Evolutionary conservation across 306 rosid species (phyloP), one percentile per base, ranked within the genome.

Genomic region (Prunus mongolica): DNA sequence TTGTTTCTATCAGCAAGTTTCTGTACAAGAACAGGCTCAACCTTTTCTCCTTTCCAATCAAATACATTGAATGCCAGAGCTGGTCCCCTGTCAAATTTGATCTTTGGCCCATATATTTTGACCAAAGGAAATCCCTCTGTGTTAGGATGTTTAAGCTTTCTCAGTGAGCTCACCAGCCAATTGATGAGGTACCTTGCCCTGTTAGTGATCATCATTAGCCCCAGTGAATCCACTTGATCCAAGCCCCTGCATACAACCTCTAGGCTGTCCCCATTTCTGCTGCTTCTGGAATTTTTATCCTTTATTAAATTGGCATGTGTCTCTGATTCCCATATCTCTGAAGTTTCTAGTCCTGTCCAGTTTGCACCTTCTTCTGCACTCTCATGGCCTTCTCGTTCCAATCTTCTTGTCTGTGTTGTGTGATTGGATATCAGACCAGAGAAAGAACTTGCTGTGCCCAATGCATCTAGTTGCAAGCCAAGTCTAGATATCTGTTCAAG

Each of bases 41-140:
- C 87, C 67, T 88, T 92, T 63, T 88, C 95, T 73, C 98, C 96
- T 84, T 89, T 95, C 98, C 97, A 95, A 79, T 92, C 98, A 54
- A 80, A 95, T 65, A 95, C 73, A 76, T 95, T 95, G 88, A 95
- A 95, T 25, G 98, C 96, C 72, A 95, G 44, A 55, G 98, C 97
- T 27, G 98, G 85, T 1, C 98, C 97, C 46, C 98, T 79, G 20
- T 92, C 95, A 70, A 92, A 95, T 69, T 80, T 92, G 79, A 95
- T 84, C 81, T 84, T 89, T 63, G 98, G 97, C 25, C 98, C 98
- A 44, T 90, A 90, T 24, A 95, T 92, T 84, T 71, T 90, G 1
- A 95, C 88, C 69, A 95, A 11, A 55, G 78, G 63, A 70, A 69
- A 82, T 57, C 93, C 93, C 73, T 90, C 84, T 38, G 90, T 75